phyloP scores from a whole-genome alignment of 805 yeast species.

The Cyberlindnera mrakii region DNA sequence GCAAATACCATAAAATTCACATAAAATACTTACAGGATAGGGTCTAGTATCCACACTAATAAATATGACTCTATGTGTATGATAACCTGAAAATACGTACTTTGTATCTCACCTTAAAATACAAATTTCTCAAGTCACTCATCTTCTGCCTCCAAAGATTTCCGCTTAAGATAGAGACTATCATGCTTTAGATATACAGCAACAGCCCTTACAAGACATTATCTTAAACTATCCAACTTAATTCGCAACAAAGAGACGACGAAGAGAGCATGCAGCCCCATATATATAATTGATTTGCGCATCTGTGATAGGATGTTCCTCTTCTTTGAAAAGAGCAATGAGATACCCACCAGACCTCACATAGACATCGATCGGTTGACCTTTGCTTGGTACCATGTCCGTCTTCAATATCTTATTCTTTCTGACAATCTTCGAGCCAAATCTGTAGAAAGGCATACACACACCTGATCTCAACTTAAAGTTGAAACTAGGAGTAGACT shows the following conservation, averaged over 20 bases:
- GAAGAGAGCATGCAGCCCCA: slow-evolving; percentile 39
- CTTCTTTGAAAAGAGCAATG: slow-evolving; percentile 38
- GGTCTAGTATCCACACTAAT: no score
- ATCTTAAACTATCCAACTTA: slow-evolving; percentile 1
- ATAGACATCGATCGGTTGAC: slow-evolving; percentile 34
- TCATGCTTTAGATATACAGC: no score
- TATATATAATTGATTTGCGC: slow-evolving; percentile 39
- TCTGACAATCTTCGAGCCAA: slow-evolving; percentile 38
- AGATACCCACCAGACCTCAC: slow-evolving; percentile 48
- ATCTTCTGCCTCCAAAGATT: no score
- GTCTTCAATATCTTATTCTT: slow-evolving; percentile 22
- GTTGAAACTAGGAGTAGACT: slow-evolving; percentile 19
- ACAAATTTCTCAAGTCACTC: no score
- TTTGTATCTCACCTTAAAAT: no score
- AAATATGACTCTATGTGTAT: no score
- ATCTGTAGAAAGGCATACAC: slow-evolving; percentile 46
- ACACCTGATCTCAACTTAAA: slow-evolving; percentile 41
- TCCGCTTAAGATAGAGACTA: no score
- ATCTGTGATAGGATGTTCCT: slow-evolving; percentile 25
- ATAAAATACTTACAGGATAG: no score
- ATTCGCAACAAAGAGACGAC: slow-evolving; percentile 35
- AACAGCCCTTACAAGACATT: no score
- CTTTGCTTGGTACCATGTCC: slow-evolving; percentile 5
- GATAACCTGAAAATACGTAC: no score
- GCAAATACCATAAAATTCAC: no score